Percentiles rank a stretch among this genome's conserved stretches.
These are phyloP conservation scores for Hygrophorus pudorinus DNA, from an alignment of 768 basidiomycete genomes.

Conservation along the genomic window DNA sequence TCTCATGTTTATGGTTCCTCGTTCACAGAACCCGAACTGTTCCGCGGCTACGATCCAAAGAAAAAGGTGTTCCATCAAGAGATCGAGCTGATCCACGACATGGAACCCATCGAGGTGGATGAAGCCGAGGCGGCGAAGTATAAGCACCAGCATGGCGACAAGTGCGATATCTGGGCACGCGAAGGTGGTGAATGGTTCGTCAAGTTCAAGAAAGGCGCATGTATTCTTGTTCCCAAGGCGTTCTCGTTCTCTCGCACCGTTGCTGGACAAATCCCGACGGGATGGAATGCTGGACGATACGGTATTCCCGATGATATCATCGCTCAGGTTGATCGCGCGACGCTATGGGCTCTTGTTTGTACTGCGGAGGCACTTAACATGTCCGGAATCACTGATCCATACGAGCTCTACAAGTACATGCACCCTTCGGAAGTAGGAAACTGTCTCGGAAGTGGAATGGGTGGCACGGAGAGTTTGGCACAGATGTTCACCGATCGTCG, in stretches of 20 bases:
- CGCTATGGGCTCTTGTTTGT: constrained; percentile 91
- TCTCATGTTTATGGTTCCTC: constrained; percentile 9
- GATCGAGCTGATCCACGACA: constrained; percentile 90
- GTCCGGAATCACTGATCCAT: constrained; percentile 96
- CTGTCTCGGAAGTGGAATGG: constrained; percentile 94
- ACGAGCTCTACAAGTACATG: constrained; percentile 93
- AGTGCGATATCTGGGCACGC: constrained; percentile 89
- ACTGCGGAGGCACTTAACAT: constrained; percentile 93
- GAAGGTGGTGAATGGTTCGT: constrained; percentile 95
- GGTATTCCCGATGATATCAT: constrained; percentile 96
- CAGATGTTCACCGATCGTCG: constrained; percentile 99
- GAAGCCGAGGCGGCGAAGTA: constrained; percentile 89
- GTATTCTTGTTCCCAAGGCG: constrained; percentile 88
- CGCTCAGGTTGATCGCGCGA: constrained; percentile 85
- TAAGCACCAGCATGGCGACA: constrained; percentile 94
- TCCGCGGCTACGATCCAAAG: constrained; percentile 96
- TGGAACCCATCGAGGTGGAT: constrained; percentile 91
- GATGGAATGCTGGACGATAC: constrained; percentile 94
- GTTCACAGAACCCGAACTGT: constrained; percentile 82
- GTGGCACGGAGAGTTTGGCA: constrained; percentile 80
- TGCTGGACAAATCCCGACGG: constrained; percentile 93
- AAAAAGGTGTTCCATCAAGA: constrained; percentile 98
- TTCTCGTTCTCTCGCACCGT: constrained; percentile 92
- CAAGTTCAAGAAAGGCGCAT: constrained; percentile 97
- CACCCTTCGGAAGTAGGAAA: constrained; percentile 97